A percentile compares a stretch with the other conserved stretches of the same genome.
Conservation (phyloP, 148 eudicot genomes). For the Polygonum maritimum region DNA sequence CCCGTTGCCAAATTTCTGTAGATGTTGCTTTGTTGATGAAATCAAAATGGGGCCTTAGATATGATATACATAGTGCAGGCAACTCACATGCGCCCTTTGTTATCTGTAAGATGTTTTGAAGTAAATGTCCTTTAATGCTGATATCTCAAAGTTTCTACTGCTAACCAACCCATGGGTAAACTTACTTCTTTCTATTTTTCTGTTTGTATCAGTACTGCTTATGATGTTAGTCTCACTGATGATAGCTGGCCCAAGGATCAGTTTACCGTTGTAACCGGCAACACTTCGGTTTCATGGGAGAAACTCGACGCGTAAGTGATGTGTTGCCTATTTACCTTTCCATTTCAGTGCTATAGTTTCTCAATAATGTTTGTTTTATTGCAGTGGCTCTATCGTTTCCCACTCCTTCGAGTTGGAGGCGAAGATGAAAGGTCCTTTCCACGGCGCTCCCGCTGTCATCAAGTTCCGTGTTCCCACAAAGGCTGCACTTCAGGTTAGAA, state of each 20-base stretch:
- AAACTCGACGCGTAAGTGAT: conserved; percentile 45
- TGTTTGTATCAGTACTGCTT: conserved; percentile 29
- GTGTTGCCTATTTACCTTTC: not conserved
- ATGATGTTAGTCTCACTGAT: conserved; percentile 47
- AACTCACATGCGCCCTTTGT: not conserved
- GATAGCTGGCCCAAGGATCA: conserved; percentile 41
- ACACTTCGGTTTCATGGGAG: conserved; percentile 54
- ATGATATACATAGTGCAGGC: no score
- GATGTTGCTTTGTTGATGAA: not conserved
- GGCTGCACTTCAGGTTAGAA: conserved; percentile 35
- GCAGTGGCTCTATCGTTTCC: conserved; percentile 45
- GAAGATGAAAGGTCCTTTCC: conserved; percentile 31
- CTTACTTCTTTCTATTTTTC: not conserved
- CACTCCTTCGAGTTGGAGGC: conserved; percentile 53
- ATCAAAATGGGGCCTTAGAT: no score
- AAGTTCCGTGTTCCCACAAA: conserved; percentile 42
- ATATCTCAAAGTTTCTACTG: not conserved
- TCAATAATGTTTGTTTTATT: conserved; percentile 7
- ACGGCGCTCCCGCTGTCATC: conserved; percentile 47
- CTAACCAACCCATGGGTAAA: not conserved
- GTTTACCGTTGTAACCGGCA: conserved; percentile 42
- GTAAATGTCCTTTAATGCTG: not conserved
- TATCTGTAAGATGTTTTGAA: not conserved
- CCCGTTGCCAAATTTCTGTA: not conserved
- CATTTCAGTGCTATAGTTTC: not conserved